A percentile compares a stretch with the other conserved stretches of the same genome.
phyloP scores from a whole-genome alignment of 2,329 filamentous ascomycete species.

The Xylaria sp. region DNA sequence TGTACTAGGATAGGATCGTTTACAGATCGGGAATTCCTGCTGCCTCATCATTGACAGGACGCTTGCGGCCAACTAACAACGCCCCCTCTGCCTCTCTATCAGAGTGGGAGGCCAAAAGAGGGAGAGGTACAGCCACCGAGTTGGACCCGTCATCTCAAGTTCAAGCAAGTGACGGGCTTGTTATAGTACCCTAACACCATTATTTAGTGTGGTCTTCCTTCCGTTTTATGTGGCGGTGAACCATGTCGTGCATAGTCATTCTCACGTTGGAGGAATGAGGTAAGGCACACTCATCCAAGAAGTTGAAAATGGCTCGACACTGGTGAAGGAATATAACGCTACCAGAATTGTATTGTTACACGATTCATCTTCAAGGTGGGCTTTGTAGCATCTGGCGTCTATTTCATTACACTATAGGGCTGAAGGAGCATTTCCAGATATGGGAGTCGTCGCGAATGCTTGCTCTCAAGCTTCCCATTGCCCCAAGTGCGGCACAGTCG shows the following conservation, averaged over 20 bases:
- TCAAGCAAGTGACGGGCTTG: not conserved
- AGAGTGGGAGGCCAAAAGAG: conserved; percentile 2
- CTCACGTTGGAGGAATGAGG: conserved; percentile 32
- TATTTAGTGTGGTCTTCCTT: conserved; percentile 10
- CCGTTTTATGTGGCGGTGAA: conserved; percentile 32
- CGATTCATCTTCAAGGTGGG: conserved; percentile 25
- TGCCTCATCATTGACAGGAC: conserved; percentile 4
- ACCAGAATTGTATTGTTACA: conserved; percentile 10
- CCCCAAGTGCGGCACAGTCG: conserved; percentile 21
- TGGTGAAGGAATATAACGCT: conserved; percentile 25
- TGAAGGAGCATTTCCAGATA: conserved; percentile 27
- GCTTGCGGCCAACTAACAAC: conserved; percentile 7
- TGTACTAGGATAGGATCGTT: conserved; percentile 24
- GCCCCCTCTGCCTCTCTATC: not conserved
- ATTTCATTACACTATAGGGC: conserved; percentile 31
- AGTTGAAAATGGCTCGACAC: conserved; percentile 6
- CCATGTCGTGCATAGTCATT: conserved; percentile 28
- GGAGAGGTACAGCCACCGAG: conserved; percentile 16
- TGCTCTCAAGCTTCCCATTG: conserved; percentile 9
- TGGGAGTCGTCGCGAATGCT: conserved; percentile 13
- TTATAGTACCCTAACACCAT: conserved; percentile 11
- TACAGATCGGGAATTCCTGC: conserved; percentile 20
- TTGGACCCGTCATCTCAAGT: conserved; percentile 14
- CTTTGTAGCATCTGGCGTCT: conserved; percentile 11
- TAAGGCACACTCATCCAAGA: conserved; percentile 32